phyloP scores from a whole-genome alignment of 495 filamentous ascomycete genomes.

The Penicillium arizonense region DNA sequence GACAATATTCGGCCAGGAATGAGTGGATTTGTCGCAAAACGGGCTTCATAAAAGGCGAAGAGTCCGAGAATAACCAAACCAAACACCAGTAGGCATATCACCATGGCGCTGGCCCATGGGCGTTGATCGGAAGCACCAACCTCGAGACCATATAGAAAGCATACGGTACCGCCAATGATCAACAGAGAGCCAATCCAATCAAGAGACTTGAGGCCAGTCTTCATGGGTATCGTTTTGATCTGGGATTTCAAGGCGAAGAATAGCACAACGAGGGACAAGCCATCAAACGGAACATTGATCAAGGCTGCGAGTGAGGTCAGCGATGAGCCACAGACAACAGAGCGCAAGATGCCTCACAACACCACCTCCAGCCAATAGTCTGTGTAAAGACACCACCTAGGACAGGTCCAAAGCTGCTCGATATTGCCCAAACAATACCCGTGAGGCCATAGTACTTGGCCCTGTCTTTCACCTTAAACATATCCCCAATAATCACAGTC shows the following conservation, averaged over 20 bases:
- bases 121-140: slow-evolving; percentile 59
- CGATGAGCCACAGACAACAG: slow-evolving; percentile 23
- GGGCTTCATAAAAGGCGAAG: slow-evolving; percentile 66
- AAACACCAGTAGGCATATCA: slow-evolving; percentile 66
- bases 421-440: slow-evolving; percentile 62
- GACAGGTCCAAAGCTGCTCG: slow-evolving; percentile 60
- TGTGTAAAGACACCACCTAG: slow-evolving; percentile 64
- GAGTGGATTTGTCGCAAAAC: slow-evolving; percentile 65
- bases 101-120: slow-evolving; percentile 57
- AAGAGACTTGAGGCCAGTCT: slow-evolving; percentile 64
- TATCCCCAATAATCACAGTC: slow-evolving; percentile 69
- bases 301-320: slow-evolving; percentile 26
- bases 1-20: slow-evolving; percentile 67
- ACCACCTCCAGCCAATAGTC: slow-evolving; percentile 47
- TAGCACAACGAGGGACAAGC: slow-evolving; percentile 57
- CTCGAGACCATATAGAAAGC: slow-evolving; percentile 69
- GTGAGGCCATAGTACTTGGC: slow-evolving; percentile 49
- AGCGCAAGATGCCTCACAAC: slow-evolving; percentile 15
- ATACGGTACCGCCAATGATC: slow-evolving; percentile 64
- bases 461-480: slow-evolving; percentile 59
- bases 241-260: slow-evolving; percentile 67
- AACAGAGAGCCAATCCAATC: slow-evolving; percentile 66
- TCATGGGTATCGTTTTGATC: slow-evolving; percentile 65
- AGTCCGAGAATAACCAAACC: slow-evolving; percentile 53
- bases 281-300: slow-evolving; percentile 55